These are phyloP conservation scores for Trichoderma asperellum DNA, from an alignment of 2,329 filamentous ascomycete genomes.

Conservation along the genomic window DNA sequence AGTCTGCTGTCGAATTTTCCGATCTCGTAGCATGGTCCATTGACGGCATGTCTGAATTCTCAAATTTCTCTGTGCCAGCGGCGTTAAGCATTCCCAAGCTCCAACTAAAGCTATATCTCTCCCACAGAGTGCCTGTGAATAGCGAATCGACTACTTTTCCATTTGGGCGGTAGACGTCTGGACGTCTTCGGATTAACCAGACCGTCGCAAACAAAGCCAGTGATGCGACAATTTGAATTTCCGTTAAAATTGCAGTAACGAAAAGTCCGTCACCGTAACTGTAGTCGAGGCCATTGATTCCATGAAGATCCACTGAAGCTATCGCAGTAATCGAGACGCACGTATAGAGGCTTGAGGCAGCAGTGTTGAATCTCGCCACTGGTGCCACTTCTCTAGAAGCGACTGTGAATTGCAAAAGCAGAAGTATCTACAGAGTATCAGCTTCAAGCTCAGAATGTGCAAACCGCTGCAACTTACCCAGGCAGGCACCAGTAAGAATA, in stretches of 20 bases:
- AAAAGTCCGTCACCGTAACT: background rate
- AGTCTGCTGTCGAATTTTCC: conserved; percentile 13
- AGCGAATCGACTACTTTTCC: conserved; percentile 7
- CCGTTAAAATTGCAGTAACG: background rate
- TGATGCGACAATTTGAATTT: background rate
- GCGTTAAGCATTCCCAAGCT: conserved; percentile 9
- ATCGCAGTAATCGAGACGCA: background rate
- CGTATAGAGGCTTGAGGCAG: background rate
- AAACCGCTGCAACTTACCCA: background rate
- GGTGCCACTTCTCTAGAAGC: conserved; percentile 9
- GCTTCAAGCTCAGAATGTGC: background rate
- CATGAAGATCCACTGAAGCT: conserved; percentile 7
- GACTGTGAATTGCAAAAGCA: conserved; percentile 8
- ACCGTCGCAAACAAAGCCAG: conserved; percentile 2
- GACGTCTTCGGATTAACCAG: background rate
- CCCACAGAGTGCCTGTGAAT: conserved; percentile 10
- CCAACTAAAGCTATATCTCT: conserved; percentile 19
- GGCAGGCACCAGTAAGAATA: background rate
- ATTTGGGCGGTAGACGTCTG: background rate
- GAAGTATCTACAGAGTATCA: conserved; percentile 1
- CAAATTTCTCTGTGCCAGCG: conserved; percentile 21
- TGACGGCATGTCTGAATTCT: conserved; percentile 9
- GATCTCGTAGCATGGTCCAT: conserved; percentile 9
- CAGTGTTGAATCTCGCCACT: conserved; percentile 6
- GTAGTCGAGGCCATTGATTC: background rate